A percentile compares a stretch with the other conserved stretches of the same genome.
Conservation (phyloP, 108 stramenopile species). For the Skeletonema potamos region DNA sequence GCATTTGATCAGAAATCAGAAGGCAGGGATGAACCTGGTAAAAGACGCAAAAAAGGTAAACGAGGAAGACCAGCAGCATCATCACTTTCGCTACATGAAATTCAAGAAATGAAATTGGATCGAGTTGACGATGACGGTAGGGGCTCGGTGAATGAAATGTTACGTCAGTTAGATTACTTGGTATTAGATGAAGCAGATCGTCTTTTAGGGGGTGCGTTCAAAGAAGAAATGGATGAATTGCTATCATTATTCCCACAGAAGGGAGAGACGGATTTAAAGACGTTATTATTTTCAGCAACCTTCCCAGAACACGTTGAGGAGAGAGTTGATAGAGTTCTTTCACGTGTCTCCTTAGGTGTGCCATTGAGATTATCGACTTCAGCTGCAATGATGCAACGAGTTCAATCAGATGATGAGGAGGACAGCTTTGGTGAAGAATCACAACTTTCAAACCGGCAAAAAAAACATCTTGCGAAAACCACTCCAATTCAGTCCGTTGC, state of each 20-base stretch:
- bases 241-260: conserved; percentile 53
- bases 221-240: conserved; percentile 72
- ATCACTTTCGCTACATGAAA: conserved; percentile 52
- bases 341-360: conserved; percentile 56
- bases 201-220: conserved; percentile 75
- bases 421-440: conserved; percentile 2
- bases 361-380: conserved; percentile 65
- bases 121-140: conserved; percentile 58
- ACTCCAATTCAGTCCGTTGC: conserved; percentile 33
- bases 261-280: conserved; percentile 31
- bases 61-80: conserved; percentile 8
- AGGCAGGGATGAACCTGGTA: conserved; percentile 20
- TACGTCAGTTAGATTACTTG: conserved; percentile 62
- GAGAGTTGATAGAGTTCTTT: conserved; percentile 77
- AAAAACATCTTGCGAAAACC: conserved; percentile 34
- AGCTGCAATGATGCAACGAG: conserved; percentile 44
- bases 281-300: conserved; percentile 89
- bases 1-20: conserved; percentile 52
- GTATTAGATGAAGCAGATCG: conserved; percentile 98
- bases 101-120: conserved; percentile 59
- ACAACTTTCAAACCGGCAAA: conserved; percentile 3
- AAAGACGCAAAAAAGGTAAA: conserved; percentile 27
- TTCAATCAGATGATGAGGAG: conserved; percentile 30
- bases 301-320: conserved; percentile 91
- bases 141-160: conserved; percentile 46